Conservation (phyloP, 805 yeast species). For the Candida coquimbonensis region DNA sequence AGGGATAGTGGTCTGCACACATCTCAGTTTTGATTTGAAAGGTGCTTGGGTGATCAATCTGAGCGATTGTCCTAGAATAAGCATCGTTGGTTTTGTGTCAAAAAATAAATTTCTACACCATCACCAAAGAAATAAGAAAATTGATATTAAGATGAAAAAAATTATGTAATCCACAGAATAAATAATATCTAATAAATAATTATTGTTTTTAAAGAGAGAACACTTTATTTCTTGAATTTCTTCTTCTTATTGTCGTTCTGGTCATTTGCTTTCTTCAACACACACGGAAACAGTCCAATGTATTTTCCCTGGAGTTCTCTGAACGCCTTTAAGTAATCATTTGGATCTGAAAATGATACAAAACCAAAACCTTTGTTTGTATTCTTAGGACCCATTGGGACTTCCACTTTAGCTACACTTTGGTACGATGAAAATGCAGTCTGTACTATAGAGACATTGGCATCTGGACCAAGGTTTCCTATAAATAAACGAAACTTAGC, state of each 20-base stretch:
- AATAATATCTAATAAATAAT: neutral
- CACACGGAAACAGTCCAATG: slow-evolving; percentile 68
- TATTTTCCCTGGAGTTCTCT: slow-evolving; percentile 73
- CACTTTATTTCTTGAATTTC: neutral
- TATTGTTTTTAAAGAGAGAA: neutral
- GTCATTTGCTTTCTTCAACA: slow-evolving; percentile 52
- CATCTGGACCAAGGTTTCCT: slow-evolving; percentile 68
- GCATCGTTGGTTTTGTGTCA: neutral
- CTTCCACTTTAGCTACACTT: slow-evolving; percentile 50
- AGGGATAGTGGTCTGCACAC: neutral
- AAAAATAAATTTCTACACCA: too few relatives aligned
- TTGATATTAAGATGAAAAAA: neutral
- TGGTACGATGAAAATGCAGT: slow-evolving; percentile 47
- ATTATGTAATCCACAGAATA: neutral
- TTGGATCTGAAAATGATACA: slow-evolving; percentile 56
- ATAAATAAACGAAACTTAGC: slow-evolving; percentile 58
- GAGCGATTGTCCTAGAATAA: neutral
- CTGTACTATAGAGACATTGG: slow-evolving; percentile 47
- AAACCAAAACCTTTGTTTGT: slow-evolving; percentile 64
- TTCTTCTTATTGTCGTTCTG: slow-evolving; percentile 17
- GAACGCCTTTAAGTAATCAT: slow-evolving; percentile 64
- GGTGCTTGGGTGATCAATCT: neutral
- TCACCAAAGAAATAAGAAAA: neutral
- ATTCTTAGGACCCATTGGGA: slow-evolving; percentile 43
- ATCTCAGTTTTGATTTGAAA: neutral